Conservation (phyloP, 2,329 filamentous ascomycete species). For the Ophiostoma himal-ulmi region DNA sequence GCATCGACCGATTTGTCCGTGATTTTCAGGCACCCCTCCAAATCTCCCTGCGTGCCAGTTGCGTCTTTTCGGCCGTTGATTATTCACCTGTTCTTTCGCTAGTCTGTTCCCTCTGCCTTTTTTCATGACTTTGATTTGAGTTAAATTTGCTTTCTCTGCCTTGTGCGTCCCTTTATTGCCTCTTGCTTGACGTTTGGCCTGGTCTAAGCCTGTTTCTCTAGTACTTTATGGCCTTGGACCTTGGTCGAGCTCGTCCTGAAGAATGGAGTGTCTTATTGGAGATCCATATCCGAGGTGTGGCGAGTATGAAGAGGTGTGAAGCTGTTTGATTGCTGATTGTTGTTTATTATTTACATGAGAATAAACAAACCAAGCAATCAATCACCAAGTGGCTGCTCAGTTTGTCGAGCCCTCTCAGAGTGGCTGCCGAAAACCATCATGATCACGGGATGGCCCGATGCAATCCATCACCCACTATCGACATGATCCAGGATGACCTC, state of each 20-base stretch:
- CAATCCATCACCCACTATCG: not conserved
- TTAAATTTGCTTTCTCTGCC: conserved; percentile 3
- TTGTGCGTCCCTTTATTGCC: not conserved
- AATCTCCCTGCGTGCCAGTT: conserved; percentile 27
- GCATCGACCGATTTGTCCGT: not conserved
- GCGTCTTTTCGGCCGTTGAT: not conserved
- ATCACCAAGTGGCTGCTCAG: not conserved
- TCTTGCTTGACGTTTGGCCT: not conserved
- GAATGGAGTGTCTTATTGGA: conserved; percentile 20
- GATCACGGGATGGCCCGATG: not conserved
- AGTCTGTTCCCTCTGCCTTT: not conserved
- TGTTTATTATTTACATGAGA: conserved; percentile 7
- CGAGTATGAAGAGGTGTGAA: conserved; percentile 4
- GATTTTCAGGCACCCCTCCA: conserved; percentile 8
- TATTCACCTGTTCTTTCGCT: not conserved
- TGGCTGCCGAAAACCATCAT: not conserved
- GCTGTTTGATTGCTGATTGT: not conserved
- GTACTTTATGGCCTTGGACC: conserved; percentile 7
- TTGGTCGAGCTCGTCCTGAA: conserved; percentile 16
- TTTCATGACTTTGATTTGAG: not conserved
- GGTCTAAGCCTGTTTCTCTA: not conserved
- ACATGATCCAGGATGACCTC: not conserved
- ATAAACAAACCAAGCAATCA: not conserved
- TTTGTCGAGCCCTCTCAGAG: not conserved
- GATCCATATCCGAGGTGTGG: conserved; percentile 6